Evolutionary conservation across 495 filamentous ascomycete genomes (phyloP).

Genomic region (Penicillium desertorum): DNA sequence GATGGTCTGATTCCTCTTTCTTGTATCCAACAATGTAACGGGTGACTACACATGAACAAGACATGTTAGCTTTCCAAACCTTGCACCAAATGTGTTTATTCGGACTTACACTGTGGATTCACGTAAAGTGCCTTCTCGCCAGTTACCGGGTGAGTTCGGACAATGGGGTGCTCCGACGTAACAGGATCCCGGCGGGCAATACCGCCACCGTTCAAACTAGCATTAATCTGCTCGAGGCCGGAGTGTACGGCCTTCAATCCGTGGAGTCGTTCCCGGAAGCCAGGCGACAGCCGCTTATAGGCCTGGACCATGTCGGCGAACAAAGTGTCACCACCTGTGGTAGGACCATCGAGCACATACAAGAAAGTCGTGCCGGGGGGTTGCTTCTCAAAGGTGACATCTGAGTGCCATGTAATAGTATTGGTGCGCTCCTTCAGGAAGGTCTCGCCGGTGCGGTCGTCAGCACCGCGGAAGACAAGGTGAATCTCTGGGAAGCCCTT

Average conservation of each 20-base stretch:
- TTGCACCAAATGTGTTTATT: background rate
- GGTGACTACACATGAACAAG: constrained; percentile 44
- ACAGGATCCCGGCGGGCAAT: constrained; percentile 57
- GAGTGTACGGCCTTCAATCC: constrained; percentile 61
- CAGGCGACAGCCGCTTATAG: constrained; percentile 56
- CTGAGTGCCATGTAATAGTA: constrained; percentile 64
- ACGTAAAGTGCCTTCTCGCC: constrained; percentile 84
- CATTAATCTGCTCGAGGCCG: constrained; percentile 53
- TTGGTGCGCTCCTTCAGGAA: constrained; percentile 57
- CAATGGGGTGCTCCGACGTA: constrained; percentile 56
- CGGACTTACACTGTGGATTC: constrained; percentile 75
- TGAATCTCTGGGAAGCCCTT: constrained; percentile 61
- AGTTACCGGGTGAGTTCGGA: constrained; percentile 58
- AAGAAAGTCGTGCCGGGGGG: constrained; percentile 66
- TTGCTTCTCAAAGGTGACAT: constrained; percentile 64
- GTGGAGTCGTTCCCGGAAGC: constrained; percentile 57
- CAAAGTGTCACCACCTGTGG: constrained; percentile 63
- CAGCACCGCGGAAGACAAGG: constrained; percentile 58
- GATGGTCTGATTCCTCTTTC: constrained; percentile 64
- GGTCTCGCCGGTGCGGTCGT: constrained; percentile 47
- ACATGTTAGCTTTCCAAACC: background rate
- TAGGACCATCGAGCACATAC: constrained; percentile 59
- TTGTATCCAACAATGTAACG: constrained; percentile 64
- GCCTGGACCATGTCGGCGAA: constrained; percentile 59
- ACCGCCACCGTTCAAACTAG: constrained; percentile 47